phyloP scores from a whole-genome alignment of 805 yeast species.

The Candida schatavii region DNA sequence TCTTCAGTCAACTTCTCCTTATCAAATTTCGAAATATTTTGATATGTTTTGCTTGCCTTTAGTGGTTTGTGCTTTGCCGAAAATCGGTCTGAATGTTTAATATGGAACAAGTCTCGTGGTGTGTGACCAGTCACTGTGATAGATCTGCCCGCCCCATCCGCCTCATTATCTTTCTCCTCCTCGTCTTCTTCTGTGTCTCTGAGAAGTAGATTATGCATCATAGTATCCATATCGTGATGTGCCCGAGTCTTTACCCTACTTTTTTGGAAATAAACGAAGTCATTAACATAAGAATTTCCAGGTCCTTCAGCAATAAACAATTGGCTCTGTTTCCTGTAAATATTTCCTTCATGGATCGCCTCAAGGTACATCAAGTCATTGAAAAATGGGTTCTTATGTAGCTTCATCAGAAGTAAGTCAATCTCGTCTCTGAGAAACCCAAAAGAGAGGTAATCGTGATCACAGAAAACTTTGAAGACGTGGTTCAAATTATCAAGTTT shows the following conservation, averaged over 20 bases:
- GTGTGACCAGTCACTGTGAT: conserved; percentile 10
- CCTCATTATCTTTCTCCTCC: conserved; percentile 14
- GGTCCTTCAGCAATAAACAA: conserved; percentile 31
- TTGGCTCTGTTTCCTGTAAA: conserved; percentile 40
- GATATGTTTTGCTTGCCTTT: conserved; percentile 15
- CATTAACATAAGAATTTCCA: conserved; percentile 24
- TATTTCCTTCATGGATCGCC: conserved; percentile 36
- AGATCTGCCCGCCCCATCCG: conserved; percentile 9
- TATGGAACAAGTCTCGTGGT: conserved; percentile 19
- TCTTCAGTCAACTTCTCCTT: conserved; percentile 7
- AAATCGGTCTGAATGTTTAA: conserved; percentile 13
- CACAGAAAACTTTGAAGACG: conserved; percentile 63
- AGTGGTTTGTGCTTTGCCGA: conserved; percentile 10
- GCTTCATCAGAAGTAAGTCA: conserved; percentile 53
- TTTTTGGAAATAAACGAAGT: conserved; percentile 23
- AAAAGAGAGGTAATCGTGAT: conserved; percentile 61
- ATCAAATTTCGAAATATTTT: conserved; percentile 7
- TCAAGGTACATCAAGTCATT: conserved; percentile 57
- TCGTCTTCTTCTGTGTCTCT: conserved; percentile 11
- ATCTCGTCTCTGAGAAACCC: conserved; percentile 64
- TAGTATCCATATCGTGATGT: not conserved
- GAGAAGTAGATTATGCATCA: not conserved
- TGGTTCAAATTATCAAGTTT: conserved; percentile 54
- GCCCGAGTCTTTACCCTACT: not conserved
- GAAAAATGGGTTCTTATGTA: conserved; percentile 45